Conservation (phyloP, 2,329 filamentous ascomycete species). For the Orbilia oligospora region DNA sequence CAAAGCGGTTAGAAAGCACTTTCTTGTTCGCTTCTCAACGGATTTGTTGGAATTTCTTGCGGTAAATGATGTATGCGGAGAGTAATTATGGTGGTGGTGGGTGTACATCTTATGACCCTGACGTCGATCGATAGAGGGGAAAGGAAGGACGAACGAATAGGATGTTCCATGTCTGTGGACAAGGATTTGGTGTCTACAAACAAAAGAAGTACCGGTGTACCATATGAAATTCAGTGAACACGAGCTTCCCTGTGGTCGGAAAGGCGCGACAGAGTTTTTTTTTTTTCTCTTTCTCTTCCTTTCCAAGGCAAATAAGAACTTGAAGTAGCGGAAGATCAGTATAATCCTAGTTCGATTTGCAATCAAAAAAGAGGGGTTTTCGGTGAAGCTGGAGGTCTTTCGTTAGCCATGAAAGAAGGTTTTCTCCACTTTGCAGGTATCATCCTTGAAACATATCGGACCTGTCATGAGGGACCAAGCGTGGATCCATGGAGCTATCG, state of each 20-base stretch:
- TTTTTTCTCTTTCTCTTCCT: neutral
- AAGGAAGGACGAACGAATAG: conserved; percentile 8
- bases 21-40: conserved; percentile 1
- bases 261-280: conserved; percentile 52
- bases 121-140: conserved; percentile 19
- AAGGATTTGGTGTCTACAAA: conserved; percentile 7
- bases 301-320: neutral
- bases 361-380: conserved; percentile 10
- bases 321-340: conserved; percentile 4
- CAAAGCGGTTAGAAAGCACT: conserved; percentile 2
- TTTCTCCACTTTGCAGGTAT: conserved; percentile 46
- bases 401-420: neutral
- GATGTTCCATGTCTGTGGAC: conserved; percentile 11
- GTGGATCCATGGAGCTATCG: conserved; percentile 7
- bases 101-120: conserved; percentile 17
- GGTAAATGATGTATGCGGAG: conserved; percentile 16
- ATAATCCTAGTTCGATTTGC: neutral
- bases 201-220: neutral
- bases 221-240: neutral
- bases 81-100: neutral
- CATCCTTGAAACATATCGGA: conserved; percentile 36
- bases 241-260: conserved; percentile 53
- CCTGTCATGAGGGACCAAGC: conserved; percentile 26
- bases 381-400: neutral
- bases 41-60: conserved; percentile 17